Conservation (phyloP, 805 yeast species). For the Hanseniaspora vineae region DNA sequence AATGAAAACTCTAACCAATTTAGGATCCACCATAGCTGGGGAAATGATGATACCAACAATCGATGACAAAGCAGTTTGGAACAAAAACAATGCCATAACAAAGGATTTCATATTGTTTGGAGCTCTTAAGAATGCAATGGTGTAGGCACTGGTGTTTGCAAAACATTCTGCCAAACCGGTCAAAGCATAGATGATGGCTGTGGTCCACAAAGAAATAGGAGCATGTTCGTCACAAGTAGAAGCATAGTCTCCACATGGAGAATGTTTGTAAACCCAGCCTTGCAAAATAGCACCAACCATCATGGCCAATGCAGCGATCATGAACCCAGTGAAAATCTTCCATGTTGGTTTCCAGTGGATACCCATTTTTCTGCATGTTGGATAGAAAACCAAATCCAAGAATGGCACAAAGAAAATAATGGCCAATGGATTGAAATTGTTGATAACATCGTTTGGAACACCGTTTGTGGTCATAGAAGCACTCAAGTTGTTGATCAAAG, state of each 20-base stretch:
- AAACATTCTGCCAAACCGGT: conserved; percentile 68
- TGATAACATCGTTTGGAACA: conserved; percentile 69
- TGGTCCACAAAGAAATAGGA: conserved; percentile 21
- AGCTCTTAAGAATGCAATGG: conserved; percentile 76
- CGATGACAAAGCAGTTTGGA: conserved; percentile 63
- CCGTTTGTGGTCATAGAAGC: conserved; percentile 28
- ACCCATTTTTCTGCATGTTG: conserved; percentile 33
- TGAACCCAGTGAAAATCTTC: conserved; percentile 58
- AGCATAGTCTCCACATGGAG: conserved; percentile 63
- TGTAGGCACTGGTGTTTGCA: conserved; percentile 70
- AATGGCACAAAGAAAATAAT: conserved; percentile 69
- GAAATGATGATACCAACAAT: conserved; percentile 33
- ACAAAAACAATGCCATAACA: conserved; percentile 41
- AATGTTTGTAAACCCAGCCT: conserved; percentile 51
- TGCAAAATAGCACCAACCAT: conserved; percentile 67
- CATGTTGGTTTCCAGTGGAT: conserved; percentile 56
- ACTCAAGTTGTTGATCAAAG: conserved; percentile 5
- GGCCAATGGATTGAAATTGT: conserved; percentile 63
- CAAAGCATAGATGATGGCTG: conserved; percentile 43
- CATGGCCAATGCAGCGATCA: conserved; percentile 54
- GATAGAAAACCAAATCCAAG: conserved; percentile 47
- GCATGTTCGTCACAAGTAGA: conserved; percentile 32
- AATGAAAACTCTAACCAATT: conserved; percentile 29
- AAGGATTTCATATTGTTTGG: conserved; percentile 41
- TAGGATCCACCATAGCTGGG: conserved; percentile 31